Evolutionary conservation across 1,284 basidiomycete genomes (phyloP).

Genomic region (Cryptococcus depauperatus): DNA sequence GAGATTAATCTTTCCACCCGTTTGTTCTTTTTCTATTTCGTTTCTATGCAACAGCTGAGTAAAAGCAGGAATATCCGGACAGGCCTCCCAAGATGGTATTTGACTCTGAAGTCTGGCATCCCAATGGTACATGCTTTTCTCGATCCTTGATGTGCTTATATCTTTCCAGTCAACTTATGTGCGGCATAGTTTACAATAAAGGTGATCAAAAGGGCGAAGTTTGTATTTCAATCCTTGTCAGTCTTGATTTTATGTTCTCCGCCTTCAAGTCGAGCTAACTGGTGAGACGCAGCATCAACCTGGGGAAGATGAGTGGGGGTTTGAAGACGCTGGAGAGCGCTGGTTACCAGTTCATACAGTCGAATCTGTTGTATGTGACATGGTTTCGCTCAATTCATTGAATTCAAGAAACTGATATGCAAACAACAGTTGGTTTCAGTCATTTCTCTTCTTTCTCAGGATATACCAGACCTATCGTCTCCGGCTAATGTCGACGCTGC

Average conservation of each 20-base stretch:
- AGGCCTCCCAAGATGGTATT: slow-evolving; percentile 94
- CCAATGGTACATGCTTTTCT: slow-evolving; percentile 65
- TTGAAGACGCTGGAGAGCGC: slow-evolving; percentile 92
- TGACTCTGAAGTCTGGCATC: slow-evolving; percentile 96
- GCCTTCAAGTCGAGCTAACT: background rate
- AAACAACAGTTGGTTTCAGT: slow-evolving; percentile 85
- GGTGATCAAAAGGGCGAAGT: slow-evolving; percentile 85
- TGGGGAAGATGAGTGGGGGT: slow-evolving; percentile 95
- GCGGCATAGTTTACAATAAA: slow-evolving; percentile 71
- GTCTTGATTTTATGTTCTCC: slow-evolving; percentile 27
- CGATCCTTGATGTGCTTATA: background rate
- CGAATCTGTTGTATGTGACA: slow-evolving; percentile 85
- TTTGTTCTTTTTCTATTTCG: slow-evolving; percentile 17
- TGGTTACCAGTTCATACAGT: slow-evolving; percentile 97
- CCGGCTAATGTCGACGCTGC: slow-evolving; percentile 97
- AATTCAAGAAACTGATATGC: background rate
- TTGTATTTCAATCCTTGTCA: slow-evolving; percentile 90
- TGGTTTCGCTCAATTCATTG: background rate
- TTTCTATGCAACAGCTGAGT: background rate
- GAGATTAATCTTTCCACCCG: slow-evolving; percentile 69
- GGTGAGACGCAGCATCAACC: slow-evolving; percentile 65
- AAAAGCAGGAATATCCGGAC: slow-evolving; percentile 68
- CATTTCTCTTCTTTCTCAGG: slow-evolving; percentile 87
- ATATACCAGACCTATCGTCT: slow-evolving; percentile 86
- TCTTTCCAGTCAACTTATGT: background rate